Conservation (phyloP, 2,329 filamentous ascomycete genomes). For the Trichophyton verrucosum region DNA sequence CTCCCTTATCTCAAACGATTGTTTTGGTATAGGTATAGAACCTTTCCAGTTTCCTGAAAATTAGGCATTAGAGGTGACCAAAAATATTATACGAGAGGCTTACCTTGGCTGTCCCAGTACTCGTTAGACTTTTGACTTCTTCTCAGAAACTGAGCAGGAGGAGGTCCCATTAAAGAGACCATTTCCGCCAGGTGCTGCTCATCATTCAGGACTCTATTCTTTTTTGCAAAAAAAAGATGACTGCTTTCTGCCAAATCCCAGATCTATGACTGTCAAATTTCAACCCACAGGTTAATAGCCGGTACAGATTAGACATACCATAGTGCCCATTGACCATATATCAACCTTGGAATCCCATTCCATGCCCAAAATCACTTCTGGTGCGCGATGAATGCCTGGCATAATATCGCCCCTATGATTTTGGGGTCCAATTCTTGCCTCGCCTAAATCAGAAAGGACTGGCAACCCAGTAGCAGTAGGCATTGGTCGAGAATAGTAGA, state of each 20-base stretch:
- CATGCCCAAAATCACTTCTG: slow-evolving; percentile 17
- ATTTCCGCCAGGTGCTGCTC: slow-evolving; percentile 18
- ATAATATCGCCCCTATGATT: slow-evolving; percentile 12
- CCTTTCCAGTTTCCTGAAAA: slow-evolving; percentile 8
- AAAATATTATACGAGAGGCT: not conserved
- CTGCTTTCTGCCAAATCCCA: slow-evolving; percentile 8
- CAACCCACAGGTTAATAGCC: not conserved
- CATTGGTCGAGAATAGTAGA: slow-evolving; percentile 9
- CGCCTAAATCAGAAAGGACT: slow-evolving; percentile 9
- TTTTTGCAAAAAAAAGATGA: slow-evolving; percentile 3
- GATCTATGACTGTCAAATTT: not conserved
- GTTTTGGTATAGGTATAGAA: slow-evolving; percentile 9
- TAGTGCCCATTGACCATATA: slow-evolving; percentile 18
- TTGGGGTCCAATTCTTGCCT: not conserved
- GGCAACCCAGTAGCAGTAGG: not conserved
- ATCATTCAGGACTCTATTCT: slow-evolving; percentile 4
- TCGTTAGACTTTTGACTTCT: slow-evolving; percentile 13
- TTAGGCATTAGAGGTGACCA: not conserved
- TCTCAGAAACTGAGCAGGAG: slow-evolving; percentile 12
- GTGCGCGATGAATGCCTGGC: slow-evolving; percentile 17
- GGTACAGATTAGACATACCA: slow-evolving; percentile 12
- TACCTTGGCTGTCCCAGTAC: slow-evolving; percentile 18
- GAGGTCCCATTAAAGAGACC: slow-evolving; percentile 13
- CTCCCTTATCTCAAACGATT: not conserved
- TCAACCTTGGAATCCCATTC: slow-evolving; percentile 17